Percentiles rank a stretch among this genome's conserved stretches.
Evolutionary conservation across 73 alveolate species (phyloP).

Genomic region (Blepharisma japonicum): DNA sequence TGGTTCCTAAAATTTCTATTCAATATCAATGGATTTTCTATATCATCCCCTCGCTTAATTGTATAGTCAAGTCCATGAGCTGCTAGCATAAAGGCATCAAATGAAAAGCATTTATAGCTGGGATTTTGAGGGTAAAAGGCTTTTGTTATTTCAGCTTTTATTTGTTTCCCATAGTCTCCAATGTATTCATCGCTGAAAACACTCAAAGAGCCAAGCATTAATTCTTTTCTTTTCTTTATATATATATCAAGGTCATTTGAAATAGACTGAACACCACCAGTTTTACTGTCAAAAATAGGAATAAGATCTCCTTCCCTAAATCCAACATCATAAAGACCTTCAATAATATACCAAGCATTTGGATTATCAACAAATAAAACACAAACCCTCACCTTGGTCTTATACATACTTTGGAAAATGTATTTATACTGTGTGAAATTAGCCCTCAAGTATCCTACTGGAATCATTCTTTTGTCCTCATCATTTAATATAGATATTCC

Average conservation of each 20-base stretch:
- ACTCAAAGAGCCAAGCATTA: neutral
- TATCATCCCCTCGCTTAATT: neutral
- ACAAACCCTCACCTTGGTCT: neutral
- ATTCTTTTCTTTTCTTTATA: neutral
- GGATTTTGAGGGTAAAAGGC: neutral
- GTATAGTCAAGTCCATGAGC: neutral
- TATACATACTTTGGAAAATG: neutral
- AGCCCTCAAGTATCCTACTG: neutral
- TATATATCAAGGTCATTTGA: neutral
- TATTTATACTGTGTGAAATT: neutral
- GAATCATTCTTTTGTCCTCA: neutral
- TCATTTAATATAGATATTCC: neutral
- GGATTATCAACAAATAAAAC: neutral
- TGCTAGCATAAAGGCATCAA: neutral
- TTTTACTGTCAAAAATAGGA: neutral
- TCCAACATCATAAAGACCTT: constrained; percentile 26
- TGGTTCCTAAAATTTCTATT: neutral
- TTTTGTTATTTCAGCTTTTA: neutral
- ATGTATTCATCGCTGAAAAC: neutral
- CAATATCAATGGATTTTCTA: neutral
- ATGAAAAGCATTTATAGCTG: neutral
- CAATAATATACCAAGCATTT: neutral
- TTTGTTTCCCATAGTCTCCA: neutral
- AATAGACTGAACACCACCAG: neutral
- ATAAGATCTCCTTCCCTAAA: constrained; percentile 3